Evolutionary conservation across 2,329 filamentous ascomycete genomes (phyloP), one percentile per base, ranked within the genome.

Genomic region (Trichoderma koningii): DNA sequence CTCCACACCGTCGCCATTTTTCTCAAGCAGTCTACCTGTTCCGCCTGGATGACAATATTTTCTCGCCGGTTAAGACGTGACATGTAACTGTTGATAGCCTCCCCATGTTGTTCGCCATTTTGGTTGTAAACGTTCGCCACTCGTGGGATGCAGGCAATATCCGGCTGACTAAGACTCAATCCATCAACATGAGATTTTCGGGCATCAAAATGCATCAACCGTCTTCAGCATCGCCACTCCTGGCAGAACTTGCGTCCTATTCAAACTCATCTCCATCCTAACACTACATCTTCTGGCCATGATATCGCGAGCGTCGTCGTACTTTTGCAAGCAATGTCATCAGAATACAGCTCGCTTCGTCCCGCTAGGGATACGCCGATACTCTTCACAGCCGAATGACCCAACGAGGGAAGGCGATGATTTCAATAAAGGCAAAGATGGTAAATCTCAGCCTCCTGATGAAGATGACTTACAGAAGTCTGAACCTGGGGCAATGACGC

Each of bases 401-500:
- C 56, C 42, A 26, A 28, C 38, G 67, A 10, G 55, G 55, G 26
- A 68, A 3, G 15, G 34, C 1, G 12, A 63, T 34, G 48, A 14
- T 21, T 2, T 17, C 15, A 51, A 61, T 17, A 15, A 57, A 30
- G 17, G 62, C n/a, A 17, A 55, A 30, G 21, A 17, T 21, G 41
- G 15, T 5, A 19, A 38, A 14, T 34, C 26, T 9, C 14, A 7
- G 2, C n/a, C 59, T 5, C 19, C 26, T 1, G n/a, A 14, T 10
- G 34, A 23, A 21, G 51, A 38, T 1, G 15, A 30, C 9, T 2
- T 34, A 1, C 7, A 42, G 12, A 9, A 23, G n/a, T 21, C 62
- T 12, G 73, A 75, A 52, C 67, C 66, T 3, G 82, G 83, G 0
- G 75, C 82, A 26, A 81, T 89, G 82, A 77, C 84, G 9, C 81